phyloP scores from a whole-genome alignment of 2,329 filamentous ascomycete genomes.

The Pseudocercospora macadamiae region DNA sequence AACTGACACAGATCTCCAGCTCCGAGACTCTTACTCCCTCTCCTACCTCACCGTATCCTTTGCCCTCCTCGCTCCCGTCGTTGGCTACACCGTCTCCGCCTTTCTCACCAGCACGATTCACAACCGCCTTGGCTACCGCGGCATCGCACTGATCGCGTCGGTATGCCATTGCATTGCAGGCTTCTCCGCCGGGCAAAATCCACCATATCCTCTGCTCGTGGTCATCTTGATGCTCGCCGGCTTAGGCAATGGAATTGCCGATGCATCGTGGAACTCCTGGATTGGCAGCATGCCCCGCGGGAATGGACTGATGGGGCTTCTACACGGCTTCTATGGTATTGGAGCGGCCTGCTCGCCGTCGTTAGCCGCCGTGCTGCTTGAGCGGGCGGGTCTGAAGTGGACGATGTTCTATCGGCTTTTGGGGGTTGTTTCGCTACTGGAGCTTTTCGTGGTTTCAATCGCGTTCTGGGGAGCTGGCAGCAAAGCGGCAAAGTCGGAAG shows the following conservation, averaged over 20 bases:
- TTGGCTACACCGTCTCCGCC: conserved; percentile 63
- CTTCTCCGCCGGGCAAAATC: conserved; percentile 52
- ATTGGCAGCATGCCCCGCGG: conserved; percentile 70
- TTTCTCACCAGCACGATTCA: conserved; percentile 66
- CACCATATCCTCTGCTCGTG: conserved; percentile 65
- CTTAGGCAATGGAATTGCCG: conserved; percentile 68
- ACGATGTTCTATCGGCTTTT: conserved; percentile 11
- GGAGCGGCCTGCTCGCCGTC: conserved; percentile 67
- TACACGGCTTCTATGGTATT: conserved; percentile 70
- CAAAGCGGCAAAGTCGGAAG: conserved; percentile 8
- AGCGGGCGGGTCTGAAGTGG: conserved; percentile 7
- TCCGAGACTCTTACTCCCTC: conserved; percentile 62
- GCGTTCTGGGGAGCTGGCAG: conserved; percentile 8
- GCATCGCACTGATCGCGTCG: conserved; percentile 67
- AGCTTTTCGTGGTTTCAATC: conserved; percentile 9
- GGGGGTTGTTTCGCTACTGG: conserved; percentile 5
- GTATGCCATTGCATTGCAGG: conserved; percentile 56
- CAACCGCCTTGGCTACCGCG: conserved; percentile 64
- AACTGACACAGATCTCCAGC: conserved; percentile 9
- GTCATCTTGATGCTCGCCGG: conserved; percentile 64
- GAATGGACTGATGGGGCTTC: conserved; percentile 70
- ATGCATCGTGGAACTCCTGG: conserved; percentile 60
- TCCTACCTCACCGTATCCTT: conserved; percentile 63
- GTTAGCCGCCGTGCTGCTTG: conserved; percentile 5
- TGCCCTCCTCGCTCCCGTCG: conserved; percentile 64